Base-by-base conservation (phyloP, 1,284 basidiomycete genomes). In the Entoloma clypeatum region DNA sequence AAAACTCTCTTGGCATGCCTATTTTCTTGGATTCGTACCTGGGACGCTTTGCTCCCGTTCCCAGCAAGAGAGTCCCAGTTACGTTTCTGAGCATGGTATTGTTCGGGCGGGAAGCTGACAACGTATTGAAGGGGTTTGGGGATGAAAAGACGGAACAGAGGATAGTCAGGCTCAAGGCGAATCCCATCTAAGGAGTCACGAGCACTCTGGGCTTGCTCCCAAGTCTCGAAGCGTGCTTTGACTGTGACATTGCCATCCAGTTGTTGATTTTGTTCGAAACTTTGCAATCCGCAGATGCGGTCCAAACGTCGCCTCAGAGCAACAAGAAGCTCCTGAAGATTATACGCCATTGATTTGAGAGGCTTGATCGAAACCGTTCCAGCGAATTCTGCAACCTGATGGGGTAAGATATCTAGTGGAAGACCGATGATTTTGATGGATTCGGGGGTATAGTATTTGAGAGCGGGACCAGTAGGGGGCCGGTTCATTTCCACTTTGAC, bases 1-100 rank as follows among this genome's bases (percentile, higher is more conserved):
- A 59, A 56, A 19, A 64, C 56, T 19, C 39, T 35, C 24, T 49
- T 51, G n/a, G 46, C 47, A 2, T 47, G 49, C 13, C 48, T 50
- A 13, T 52, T 50, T 19, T 57, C 50, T 17, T 51, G 48, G 5
- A 67, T 52, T 19, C 56, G 53, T 17, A 28, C 26, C 11, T 28
- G 26, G 0, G 61, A 55, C 5, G 56, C 51, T 23, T 55, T 58
- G 27, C 64, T 66, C 23, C 59, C 61, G 39, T 61, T 62, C 2
- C 58, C 53, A 0, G 56, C 48, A 14, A 79, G 55, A 3, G 62
- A 55, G 24, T 69, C 61, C 78, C 77, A 80, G 22, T 63, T 60
- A 1, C 43, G 52, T 44, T 60, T 67, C 55, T 80, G 78, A 4
- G 74, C 71, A 19, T 58, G 55, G 55, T 74, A 77, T 46, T 80